Base-by-base conservation (phyloP, 352 stramenopile species). In the Phytophthora hibernalis region DNA sequence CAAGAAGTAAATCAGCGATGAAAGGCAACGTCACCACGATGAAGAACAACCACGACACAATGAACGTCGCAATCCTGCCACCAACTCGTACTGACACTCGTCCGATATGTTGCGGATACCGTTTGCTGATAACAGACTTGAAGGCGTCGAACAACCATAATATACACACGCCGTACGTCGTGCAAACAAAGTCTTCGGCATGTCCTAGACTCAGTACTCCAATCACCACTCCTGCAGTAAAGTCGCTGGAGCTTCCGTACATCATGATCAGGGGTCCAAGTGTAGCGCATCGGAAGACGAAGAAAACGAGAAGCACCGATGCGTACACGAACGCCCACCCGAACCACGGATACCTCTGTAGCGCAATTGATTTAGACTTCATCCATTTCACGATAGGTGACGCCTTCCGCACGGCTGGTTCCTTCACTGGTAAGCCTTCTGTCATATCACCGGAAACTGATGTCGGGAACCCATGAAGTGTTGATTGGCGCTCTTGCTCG, bases 101-200 rank as follows among this genome's bases (percentile, higher is more conserved):
- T 31, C 28, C 24, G 13, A 5, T 48, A 13, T 42, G n/a, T 3
- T 30, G 28, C 8, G 49, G 30, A 21, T 11, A 43, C 7, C 42
- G 18, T 30, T 35, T 1, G 15, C 33, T 47, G n/a, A 33, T 1
- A 13, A 12, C 33, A 20, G 15, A 11, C 35, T 55, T 31, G 18
- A 47, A 7, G 1, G 33, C 20, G 28, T 56, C 45, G 20, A 54
- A 53, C 12, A 50, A 10, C 55, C 20, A 50, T 9, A 40, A 8
- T 1, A 15, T 3, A 8, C 21, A 48, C 2, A 42, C 49, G 30
- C 65, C 64, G 16, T 62, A 59, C 16, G 72, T 74, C 0, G 65
- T 33, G 1, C 75, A 70, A 3, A 77, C 54, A 6, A 76, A 72
- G 53, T 87, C 79, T 61, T 87, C 57, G 7, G 85, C 48, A 22